Evolutionary conservation across 768 basidiomycete species (phyloP), one percentile per base, ranked within the genome.

Genomic region (Phanerochaete sordida): DNA sequence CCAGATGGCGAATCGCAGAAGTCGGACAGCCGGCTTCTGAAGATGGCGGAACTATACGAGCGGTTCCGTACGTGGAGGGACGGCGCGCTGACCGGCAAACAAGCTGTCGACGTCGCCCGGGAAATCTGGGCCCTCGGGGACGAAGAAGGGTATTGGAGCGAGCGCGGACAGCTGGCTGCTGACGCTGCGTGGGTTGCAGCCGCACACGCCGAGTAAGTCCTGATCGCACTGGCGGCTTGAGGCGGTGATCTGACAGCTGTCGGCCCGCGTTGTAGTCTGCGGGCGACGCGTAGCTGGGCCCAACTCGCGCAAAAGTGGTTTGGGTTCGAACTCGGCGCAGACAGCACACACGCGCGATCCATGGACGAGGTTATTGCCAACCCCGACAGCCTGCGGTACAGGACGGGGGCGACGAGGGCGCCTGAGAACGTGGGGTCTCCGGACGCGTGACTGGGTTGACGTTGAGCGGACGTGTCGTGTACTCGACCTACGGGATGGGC

Each of bases 111-210:
- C 13, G 64, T 76, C 3, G 80, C 79, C 33, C 73, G 76, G 55
- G 67, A 75, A 55, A 86, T 87, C 24, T 88, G 86, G 86, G 61
- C 71, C 11, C 58, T 85, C 7, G 86, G 81, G 31, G 80, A 84
- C 35, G 76, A 81, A 63, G 87, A 88, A 72, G 84, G 83, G 0
- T 88, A 88, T 65, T 80, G 77, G 77, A 86, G 85, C 66, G 86
- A 85, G 71, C 75, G 86, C 39, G 87, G 86, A 11, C 74, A 78
- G 62, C 73, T 88, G 2, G 85, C 86, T 7, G 81, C 82, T 26
- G 86, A 88, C 66, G 84, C 81, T 11, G 76, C 77, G 6, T 81
- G 76, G 74, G 79, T 88, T 21, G 84, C 86, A 8, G 83, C 82
- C 15, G 75, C 85, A 4, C 85, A 87, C 73, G 80, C 78, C 6